Evolutionary conservation across 2,329 filamentous ascomycete genomes (phyloP).

Genomic region (Aspergillus chevalieri): DNA sequence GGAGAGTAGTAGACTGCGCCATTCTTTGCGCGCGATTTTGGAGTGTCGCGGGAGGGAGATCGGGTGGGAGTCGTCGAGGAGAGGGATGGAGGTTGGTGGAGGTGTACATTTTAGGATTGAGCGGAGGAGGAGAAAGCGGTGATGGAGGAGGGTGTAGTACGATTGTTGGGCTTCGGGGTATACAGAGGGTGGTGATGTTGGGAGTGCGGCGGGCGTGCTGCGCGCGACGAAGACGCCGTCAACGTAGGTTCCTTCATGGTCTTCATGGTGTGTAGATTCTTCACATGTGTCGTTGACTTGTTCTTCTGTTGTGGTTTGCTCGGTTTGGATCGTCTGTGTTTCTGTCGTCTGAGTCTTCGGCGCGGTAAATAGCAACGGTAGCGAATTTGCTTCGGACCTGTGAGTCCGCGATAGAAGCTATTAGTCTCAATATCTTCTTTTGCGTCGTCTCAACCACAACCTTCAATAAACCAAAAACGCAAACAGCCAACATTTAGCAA

Average conservation of each 20-base stretch:
- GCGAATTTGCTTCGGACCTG: constrained; percentile 68
- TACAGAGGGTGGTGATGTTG: not conserved
- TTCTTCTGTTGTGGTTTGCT: constrained; percentile 1
- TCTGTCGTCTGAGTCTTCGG: constrained; percentile 36
- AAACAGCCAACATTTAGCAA: constrained; percentile 16
- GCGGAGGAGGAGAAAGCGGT: constrained; percentile 62
- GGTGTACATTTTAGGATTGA: constrained; percentile 52
- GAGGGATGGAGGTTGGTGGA: constrained; percentile 47
- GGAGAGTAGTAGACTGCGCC: constrained; percentile 35
- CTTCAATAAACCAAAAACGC: not conserved
- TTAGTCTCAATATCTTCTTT: not conserved
- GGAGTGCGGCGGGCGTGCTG: constrained; percentile 27
- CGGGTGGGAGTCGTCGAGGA: constrained; percentile 50
- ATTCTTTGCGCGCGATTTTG: constrained; percentile 52
- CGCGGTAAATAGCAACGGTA: constrained; percentile 66
- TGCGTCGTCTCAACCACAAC: not conserved
- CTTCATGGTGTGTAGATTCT: constrained; percentile 32
- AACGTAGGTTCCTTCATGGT: constrained; percentile 58
- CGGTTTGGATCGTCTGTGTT: not conserved
- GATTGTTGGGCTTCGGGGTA: constrained; percentile 52
- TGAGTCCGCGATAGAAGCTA: constrained; percentile 3
- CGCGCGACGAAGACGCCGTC: constrained; percentile 73
- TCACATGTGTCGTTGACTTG: constrained; percentile 17
- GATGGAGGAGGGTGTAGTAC: constrained; percentile 62
- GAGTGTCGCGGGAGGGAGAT: constrained; percentile 50